Conservation (phyloP, 441 rosid species). For the Bruguiera hainesii region DNA sequence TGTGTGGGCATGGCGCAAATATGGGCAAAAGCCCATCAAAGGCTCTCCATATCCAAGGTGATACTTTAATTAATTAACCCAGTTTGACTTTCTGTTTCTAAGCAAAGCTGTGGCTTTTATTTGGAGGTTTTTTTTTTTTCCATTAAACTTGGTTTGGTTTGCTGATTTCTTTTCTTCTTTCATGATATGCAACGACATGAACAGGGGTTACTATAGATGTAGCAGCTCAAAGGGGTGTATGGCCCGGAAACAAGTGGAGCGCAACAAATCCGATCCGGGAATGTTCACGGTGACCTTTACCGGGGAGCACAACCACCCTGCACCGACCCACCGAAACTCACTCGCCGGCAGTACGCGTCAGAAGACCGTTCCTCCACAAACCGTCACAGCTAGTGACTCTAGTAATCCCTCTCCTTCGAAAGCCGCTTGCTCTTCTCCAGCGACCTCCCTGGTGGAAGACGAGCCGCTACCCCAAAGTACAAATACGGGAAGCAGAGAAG, state of each 20-base stretch:
- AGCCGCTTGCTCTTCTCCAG: slow-evolving; percentile 50
- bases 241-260: slow-evolving; percentile 97
- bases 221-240: slow-evolving; percentile 91
- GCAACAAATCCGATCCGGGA: slow-evolving; percentile 84
- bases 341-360: slow-evolving; percentile 91
- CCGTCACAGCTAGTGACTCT: slow-evolving; percentile 30
- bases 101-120: neutral
- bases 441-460: slow-evolving; percentile 57
- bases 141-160: too few relatives aligned
- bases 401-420: slow-evolving; percentile 23
- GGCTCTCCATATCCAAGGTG: slow-evolving; percentile 96
- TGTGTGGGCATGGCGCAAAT: slow-evolving; percentile 95
- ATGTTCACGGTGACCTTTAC: slow-evolving; percentile 90
- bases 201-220: slow-evolving; percentile 92
- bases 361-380: slow-evolving; percentile 44
- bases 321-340: slow-evolving; percentile 88
- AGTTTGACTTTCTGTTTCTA: neutral
- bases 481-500: slow-evolving; percentile 45
- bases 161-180: neutral
- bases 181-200: too few relatives aligned
- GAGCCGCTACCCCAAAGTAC: slow-evolving; percentile 32
- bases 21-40: slow-evolving; percentile 96
- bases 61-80: neutral
- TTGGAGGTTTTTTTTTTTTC: neutral
- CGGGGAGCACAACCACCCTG: slow-evolving; percentile 92